Evolutionary conservation across 1,284 basidiomycete species (phyloP).

Genomic region (Cutaneotrichosporon cutaneum): DNA sequence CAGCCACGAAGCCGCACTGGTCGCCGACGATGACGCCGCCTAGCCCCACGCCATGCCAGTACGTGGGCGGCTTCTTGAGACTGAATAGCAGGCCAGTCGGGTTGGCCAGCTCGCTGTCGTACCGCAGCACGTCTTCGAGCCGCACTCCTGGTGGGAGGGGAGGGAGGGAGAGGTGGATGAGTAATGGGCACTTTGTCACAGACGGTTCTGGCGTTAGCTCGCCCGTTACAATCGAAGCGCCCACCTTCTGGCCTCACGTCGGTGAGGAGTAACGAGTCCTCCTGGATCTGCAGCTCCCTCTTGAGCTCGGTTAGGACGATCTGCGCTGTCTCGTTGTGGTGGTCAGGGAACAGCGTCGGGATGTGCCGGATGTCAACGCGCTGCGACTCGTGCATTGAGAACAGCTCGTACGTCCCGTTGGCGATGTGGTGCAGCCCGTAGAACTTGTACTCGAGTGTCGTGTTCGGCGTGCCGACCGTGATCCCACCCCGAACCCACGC

Average conservation of each 20-base stretch:
- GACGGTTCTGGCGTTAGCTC: slow-evolving; percentile 14
- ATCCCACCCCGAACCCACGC: slow-evolving; percentile 9
- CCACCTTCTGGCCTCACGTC: slow-evolving; percentile 42
- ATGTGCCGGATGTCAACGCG: slow-evolving; percentile 60
- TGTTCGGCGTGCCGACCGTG: slow-evolving; percentile 11
- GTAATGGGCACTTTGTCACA: slow-evolving; percentile 40
- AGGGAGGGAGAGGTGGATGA: slow-evolving; percentile 45
- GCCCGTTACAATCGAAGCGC: slow-evolving; percentile 6
- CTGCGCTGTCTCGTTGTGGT: slow-evolving; percentile 60
- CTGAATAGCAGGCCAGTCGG: slow-evolving; percentile 44
- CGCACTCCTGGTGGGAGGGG: slow-evolving; percentile 37
- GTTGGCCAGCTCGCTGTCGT: slow-evolving; percentile 41
- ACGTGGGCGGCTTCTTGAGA: slow-evolving; percentile 36
- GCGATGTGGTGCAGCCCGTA: slow-evolving; percentile 70
- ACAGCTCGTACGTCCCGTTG: slow-evolving; percentile 74
- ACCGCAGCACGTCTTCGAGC: slow-evolving; percentile 34
- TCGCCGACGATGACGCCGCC: slow-evolving; percentile 69
- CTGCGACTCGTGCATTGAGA: slow-evolving; percentile 63
- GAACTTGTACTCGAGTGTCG: slow-evolving; percentile 43
- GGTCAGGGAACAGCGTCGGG: slow-evolving; percentile 56
- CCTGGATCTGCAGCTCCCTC: slow-evolving; percentile 37
- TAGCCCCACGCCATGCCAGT: slow-evolving; percentile 52
- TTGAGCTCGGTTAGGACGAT: slow-evolving; percentile 66
- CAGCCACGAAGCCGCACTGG: slow-evolving; percentile 72
- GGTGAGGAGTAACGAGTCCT: slow-evolving; percentile 34